Evolutionary conservation across 2,329 filamentous ascomycete species (phyloP).

Genomic region (Fusarium armeniacum): DNA sequence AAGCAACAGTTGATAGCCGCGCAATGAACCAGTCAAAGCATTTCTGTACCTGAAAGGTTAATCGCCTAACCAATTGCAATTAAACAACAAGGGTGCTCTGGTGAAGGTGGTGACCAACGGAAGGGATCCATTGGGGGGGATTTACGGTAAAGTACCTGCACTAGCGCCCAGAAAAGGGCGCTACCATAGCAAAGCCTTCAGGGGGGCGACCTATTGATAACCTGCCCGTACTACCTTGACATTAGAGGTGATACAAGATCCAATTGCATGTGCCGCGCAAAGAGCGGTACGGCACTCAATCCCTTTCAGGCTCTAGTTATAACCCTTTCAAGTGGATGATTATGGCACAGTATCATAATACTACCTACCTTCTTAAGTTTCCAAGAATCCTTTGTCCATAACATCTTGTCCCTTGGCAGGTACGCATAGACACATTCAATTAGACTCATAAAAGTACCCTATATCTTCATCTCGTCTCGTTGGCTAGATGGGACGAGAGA

Average conservation of each 20-base stretch:
- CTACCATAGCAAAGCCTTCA: constrained; percentile 29
- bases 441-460: background rate
- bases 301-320: constrained; percentile 12
- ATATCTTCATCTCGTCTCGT: constrained; percentile 19
- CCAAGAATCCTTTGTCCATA: constrained; percentile 8
- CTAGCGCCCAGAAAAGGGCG: constrained; percentile 32
- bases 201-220: constrained; percentile 3
- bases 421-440: background rate
- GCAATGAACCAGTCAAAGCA: constrained; percentile 30
- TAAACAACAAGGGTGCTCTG: constrained; percentile 28
- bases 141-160: constrained; percentile 37
- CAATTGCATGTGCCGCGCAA: constrained; percentile 20
- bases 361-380: constrained; percentile 29
- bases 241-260: constrained; percentile 10
- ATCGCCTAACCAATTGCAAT: constrained; percentile 31
- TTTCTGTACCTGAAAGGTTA: constrained; percentile 32
- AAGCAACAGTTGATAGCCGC: constrained; percentile 9
- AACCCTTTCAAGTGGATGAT: constrained; percentile 9
- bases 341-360: constrained; percentile 3
- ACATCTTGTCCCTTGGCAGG: background rate
- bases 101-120: constrained; percentile 42
- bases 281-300: constrained; percentile 20
- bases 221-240: background rate
- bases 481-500: constrained; percentile 5
- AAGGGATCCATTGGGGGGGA: constrained; percentile 9